phyloP scores from a whole-genome alignment of 805 yeast genomes.

The Lipomyces chichibuensis region DNA sequence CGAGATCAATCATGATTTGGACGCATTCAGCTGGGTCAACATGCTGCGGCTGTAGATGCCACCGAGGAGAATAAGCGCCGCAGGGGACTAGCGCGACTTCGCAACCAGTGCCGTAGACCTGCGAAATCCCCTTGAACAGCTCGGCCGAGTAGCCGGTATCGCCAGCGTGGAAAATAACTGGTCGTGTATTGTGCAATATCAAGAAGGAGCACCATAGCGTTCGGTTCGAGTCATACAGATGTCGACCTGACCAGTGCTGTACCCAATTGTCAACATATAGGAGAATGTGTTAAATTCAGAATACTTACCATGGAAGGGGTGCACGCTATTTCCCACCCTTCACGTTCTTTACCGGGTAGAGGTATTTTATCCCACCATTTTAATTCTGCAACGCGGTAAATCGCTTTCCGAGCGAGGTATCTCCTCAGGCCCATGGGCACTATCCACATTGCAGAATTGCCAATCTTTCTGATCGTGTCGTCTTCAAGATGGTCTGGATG shows the following conservation, averaged over 20 bases:
- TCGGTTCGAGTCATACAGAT: conserved; percentile 74
- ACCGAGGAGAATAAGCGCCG: conserved; percentile 92
- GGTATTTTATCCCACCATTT: conserved; percentile 87
- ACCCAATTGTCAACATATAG: conserved; percentile 43
- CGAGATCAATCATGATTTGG: conserved; percentile 64
- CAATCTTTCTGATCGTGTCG: conserved; percentile 56
- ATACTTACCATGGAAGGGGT: conserved; percentile 65
- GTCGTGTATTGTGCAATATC: conserved; percentile 64
- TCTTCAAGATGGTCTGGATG: conserved; percentile 94
- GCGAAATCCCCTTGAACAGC: conserved; percentile 66
- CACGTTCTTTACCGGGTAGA: conserved; percentile 47
- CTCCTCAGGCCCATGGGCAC: conserved; percentile 80
- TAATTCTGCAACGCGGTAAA: conserved; percentile 69
- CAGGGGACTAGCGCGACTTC: conserved; percentile 79
- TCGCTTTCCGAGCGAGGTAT: conserved; percentile 61
- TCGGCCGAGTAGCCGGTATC: conserved; percentile 89
- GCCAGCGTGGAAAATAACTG: conserved; percentile 87
- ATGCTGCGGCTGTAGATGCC: conserved; percentile 93
- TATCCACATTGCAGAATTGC: conserved; percentile 73
- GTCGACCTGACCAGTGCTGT: conserved; percentile 92
- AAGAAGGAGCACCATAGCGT: conserved; percentile 90
- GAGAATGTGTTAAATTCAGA: not conserved
- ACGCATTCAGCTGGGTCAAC: conserved; percentile 79
- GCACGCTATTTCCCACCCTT: conserved; percentile 77
- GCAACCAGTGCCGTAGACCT: conserved; percentile 61